A percentile compares a stretch with the other conserved stretches of the same genome.
Conservation (phyloP, 371 early-diverging fungal genomes). For the Mucor irregularis region DNA sequence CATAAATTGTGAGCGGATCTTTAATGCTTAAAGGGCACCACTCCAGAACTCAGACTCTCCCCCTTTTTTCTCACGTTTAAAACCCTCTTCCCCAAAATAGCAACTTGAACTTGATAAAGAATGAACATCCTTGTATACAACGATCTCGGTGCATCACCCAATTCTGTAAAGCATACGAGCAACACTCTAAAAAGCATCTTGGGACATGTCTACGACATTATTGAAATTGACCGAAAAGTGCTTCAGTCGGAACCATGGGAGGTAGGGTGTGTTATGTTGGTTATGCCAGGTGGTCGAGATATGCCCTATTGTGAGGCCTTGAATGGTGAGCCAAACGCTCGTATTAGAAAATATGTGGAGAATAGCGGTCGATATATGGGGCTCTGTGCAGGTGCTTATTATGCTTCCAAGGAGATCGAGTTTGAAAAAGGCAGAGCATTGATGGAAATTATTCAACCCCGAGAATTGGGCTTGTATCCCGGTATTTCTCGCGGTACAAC, state of each 20-base stretch:
- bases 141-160: constrained; percentile 74
- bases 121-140: constrained; percentile 90
- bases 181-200: constrained; percentile 67
- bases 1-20: no score
- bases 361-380: constrained; percentile 89
- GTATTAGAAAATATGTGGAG: constrained; percentile 72
- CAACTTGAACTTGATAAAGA: background rate
- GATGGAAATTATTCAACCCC: constrained; percentile 70
- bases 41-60: no score
- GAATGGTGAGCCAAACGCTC: constrained; percentile 55
- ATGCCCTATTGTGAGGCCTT: constrained; percentile 76
- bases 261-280: constrained; percentile 75
- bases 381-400: constrained; percentile 94
- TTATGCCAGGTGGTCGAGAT: constrained; percentile 92
- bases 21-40: no score
- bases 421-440: constrained; percentile 71
- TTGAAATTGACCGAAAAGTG: constrained; percentile 72
- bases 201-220: constrained; percentile 82
- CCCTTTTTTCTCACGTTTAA: background rate
- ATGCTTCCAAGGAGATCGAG: constrained; percentile 66
- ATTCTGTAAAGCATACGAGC: constrained; percentile 66
- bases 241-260: constrained; percentile 86
- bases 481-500: constrained; percentile 76
- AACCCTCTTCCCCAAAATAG: no score
- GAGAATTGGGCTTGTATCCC: constrained; percentile 74